A percentile compares a stretch with the other conserved stretches of the same genome.
phyloP scores from a whole-genome alignment of 1,284 basidiomycete species.

The Phellopilus nigrolimitatus region DNA sequence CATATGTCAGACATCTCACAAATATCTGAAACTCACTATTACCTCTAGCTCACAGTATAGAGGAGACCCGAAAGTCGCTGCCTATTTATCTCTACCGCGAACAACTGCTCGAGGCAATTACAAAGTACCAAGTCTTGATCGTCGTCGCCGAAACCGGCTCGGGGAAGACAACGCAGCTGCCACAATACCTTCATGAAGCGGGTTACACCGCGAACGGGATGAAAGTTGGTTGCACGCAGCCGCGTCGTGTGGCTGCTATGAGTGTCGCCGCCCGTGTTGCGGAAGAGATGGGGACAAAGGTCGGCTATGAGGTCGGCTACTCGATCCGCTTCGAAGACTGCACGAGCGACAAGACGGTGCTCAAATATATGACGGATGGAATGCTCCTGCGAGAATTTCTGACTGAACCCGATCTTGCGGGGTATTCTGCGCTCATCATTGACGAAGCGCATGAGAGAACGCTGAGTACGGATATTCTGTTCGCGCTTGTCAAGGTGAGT shows the following conservation, averaged over 20 bases:
- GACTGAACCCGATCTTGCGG: constrained; percentile 91
- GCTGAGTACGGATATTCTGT: constrained; percentile 93
- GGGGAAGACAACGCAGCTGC: constrained; percentile 97
- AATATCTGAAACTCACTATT: constrained; percentile 13
- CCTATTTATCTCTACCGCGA: constrained; percentile 88
- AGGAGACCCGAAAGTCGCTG: constrained; percentile 86
- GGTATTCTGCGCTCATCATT: constrained; percentile 90
- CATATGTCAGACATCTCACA: constrained; percentile 2
- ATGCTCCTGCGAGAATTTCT: constrained; percentile 97
- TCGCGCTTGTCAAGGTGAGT: constrained; percentile 93
- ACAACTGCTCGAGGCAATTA: constrained; percentile 83
- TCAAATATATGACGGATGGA: constrained; percentile 99
- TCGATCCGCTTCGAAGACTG: constrained; percentile 99
- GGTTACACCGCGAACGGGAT: constrained; percentile 87
- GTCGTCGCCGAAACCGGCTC: constrained; percentile 94
- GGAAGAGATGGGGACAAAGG: constrained; percentile 95
- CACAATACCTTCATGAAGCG: constrained; percentile 97
- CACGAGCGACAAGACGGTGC: constrained; percentile 94
- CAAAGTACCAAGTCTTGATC: constrained; percentile 87
- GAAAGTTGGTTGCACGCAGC: constrained; percentile 97
- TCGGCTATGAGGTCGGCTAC: constrained; percentile 97
- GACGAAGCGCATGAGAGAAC: constrained; percentile 97
- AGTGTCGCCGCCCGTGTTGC: constrained; percentile 98
- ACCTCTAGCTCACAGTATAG: constrained; percentile 74
- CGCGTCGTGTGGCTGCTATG: constrained; percentile 98